Evolutionary conservation across 1,284 basidiomycete genomes (phyloP), one percentile per base, ranked within the genome.

Genomic region (Puccinia polysora): DNA sequence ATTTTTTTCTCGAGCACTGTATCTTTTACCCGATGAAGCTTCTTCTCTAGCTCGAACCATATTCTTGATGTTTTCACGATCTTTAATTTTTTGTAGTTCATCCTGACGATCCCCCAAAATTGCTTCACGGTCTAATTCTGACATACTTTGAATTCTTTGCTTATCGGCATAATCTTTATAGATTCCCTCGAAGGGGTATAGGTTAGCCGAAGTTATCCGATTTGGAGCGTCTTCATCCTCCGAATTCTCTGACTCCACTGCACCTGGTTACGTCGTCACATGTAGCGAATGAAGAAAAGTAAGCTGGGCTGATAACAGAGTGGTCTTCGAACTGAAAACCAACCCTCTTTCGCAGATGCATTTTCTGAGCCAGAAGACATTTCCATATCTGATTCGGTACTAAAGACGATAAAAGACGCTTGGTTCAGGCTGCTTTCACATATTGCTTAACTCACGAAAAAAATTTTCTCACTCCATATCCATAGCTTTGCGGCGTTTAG

Each of bases 331-430:
- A n/a, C 47, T 30, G 12, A 56, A 25, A 45, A 25, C 65, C 8
- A 6, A 68, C 65, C 65, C 5, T 68, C 50, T 28, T 55, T 58
- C 12, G 53, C 50, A 14, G 58, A 34, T 20, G 30, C 67, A 52
- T 40, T 56, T 23, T 60, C 67, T 4, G 67, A 70, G 15, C 56
- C 67, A 50, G 67, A 70, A 30, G 67, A 70, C 67, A 70, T 70
- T 49, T 70, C 67, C 67, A 70, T 70, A 49, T 70, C 67, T 50
- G 67, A 70, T 70, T 70, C 67, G 15, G 55, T 43, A 58, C 65
- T 68, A 25, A n/a, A n/a, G n/a, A n/a, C n/a, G 5, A 45, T 28
- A 34, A 32, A 49, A 25, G 4, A 6, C 6, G 36, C 15, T 25
- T 7, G 60, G 12, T 12, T 38, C 32, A 69, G 40, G 34, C 23